Conservation (phyloP, 2,329 filamentous ascomycete genomes). For the Aspergillus intermedius region DNA sequence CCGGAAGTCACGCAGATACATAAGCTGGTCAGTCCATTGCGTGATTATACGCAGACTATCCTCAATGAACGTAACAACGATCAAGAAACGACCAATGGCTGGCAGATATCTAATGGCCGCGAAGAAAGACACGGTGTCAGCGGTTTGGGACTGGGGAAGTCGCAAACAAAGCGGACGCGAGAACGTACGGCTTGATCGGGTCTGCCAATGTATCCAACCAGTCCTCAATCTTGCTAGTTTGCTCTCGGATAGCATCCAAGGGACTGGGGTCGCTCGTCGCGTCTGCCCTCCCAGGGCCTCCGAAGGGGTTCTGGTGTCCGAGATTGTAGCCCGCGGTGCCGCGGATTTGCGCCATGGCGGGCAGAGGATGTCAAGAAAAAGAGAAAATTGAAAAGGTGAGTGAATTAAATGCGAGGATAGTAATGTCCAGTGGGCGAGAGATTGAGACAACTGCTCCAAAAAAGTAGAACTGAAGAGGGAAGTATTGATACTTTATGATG, state of each 20-base stretch:
- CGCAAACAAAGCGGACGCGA: conserved; percentile 1
- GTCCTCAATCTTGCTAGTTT: conserved; percentile 98
- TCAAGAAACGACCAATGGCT: conserved; percentile 91
- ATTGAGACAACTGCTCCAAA: too few species aligned
- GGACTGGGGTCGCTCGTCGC: conserved; percentile 64
- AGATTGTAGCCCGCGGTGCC: conserved; percentile 77
- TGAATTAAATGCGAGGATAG: conserved; percentile 7
- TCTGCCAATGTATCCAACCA: conserved; percentile 79
- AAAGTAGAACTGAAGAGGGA: not conserved
- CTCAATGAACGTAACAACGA: conserved; percentile 97
- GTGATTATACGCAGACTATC: conserved; percentile 94
- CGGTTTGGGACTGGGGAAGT: conserved; percentile 1
- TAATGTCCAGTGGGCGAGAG: not conserved
- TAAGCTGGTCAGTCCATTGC: conserved; percentile 92
- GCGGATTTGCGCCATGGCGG: conserved; percentile 49
- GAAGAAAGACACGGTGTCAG: conserved; percentile 25
- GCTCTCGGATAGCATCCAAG: conserved; percentile 81
- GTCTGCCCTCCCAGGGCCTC: conserved; percentile 52
- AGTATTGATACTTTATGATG: conserved; percentile 12
- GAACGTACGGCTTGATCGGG: conserved; percentile 84
- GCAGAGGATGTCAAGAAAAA: conserved; percentile 3
- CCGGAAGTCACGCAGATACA: conserved; percentile 87
- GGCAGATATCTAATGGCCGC: conserved; percentile 67
- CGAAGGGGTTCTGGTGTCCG: conserved; percentile 66
- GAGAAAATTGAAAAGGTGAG: conserved; percentile 5